These are phyloP conservation scores for Aspergillus costaricaensis DNA, from an alignment of 2,329 filamentous ascomycete genomes.

Conservation along the genomic window DNA sequence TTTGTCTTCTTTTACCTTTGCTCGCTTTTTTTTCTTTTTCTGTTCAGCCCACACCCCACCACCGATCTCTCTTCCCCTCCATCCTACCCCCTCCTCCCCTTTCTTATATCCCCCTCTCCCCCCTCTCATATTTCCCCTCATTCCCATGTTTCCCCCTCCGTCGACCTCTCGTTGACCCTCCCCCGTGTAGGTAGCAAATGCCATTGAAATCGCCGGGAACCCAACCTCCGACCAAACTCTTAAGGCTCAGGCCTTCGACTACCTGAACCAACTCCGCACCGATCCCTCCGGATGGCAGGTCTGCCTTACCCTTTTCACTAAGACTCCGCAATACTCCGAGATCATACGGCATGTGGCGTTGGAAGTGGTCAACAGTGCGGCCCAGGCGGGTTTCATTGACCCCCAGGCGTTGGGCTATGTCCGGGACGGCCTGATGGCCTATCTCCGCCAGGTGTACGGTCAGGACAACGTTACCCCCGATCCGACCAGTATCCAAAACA, in stretches of 20 bases:
- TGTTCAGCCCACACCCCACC: constrained; percentile 2
- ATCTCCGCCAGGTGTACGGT: constrained; percentile 75
- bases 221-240: constrained; percentile 72
- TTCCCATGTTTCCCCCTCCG: not conserved
- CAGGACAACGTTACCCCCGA: constrained; percentile 63
- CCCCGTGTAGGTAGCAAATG: constrained; percentile 76
- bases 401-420: constrained; percentile 70
- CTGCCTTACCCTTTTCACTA: constrained; percentile 81
- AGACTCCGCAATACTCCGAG: constrained; percentile 73
- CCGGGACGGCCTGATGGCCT: constrained; percentile 78
- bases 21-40: constrained; percentile 7
- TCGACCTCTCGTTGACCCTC: not conserved
- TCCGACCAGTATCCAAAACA: constrained; percentile 82
- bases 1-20: not conserved
- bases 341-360: constrained; percentile 86
- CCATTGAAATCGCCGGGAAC: constrained; percentile 91
- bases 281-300: constrained; percentile 88
- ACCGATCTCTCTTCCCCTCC: constrained; percentile 14
- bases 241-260: constrained; percentile 71
- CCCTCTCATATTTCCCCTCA: constrained; percentile 26
- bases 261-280: constrained; percentile 70
- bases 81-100: constrained; percentile 16
- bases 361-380: constrained; percentile 89
- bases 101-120: constrained; percentile 7
- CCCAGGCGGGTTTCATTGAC: constrained; percentile 78